Percentiles rank a stretch among this genome's conserved stretches.
Evolutionary conservation across 1,284 basidiomycete genomes (phyloP).

Genomic region (Irpex sp.): DNA sequence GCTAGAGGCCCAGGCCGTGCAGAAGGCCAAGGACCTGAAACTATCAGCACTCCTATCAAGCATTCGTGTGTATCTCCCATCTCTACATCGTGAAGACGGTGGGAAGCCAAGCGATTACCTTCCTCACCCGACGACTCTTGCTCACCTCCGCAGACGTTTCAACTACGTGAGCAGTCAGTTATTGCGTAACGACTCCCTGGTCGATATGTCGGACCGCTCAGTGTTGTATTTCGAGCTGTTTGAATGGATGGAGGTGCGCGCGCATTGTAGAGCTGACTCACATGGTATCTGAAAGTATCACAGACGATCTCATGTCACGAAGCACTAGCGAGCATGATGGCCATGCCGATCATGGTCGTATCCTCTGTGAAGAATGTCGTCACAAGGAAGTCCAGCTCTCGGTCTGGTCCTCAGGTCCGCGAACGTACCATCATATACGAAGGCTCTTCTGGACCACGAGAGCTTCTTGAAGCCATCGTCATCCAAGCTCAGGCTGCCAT

Average conservation of each 20-base stretch:
- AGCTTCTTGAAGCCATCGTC: slow-evolving; percentile 83
- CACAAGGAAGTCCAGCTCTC: slow-evolving; percentile 42
- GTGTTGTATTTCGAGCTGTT: slow-evolving; percentile 86
- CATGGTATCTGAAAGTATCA: slow-evolving; percentile 5
- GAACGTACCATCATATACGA: slow-evolving; percentile 84
- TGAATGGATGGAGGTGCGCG: slow-evolving; percentile 82
- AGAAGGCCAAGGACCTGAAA: slow-evolving; percentile 66
- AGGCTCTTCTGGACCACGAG: slow-evolving; percentile 83
- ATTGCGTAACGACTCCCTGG: slow-evolving; percentile 84
- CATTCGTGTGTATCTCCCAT: slow-evolving; percentile 78
- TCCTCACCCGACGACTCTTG: slow-evolving; percentile 84
- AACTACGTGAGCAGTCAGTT: slow-evolving; percentile 82
- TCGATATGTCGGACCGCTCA: slow-evolving; percentile 88
- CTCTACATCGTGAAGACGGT: slow-evolving; percentile 66
- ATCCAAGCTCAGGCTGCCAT: slow-evolving; percentile 87
- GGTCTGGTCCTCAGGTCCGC: slow-evolving; percentile 47
- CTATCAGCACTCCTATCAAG: slow-evolving; percentile 64
- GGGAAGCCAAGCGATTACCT: slow-evolving; percentile 82
- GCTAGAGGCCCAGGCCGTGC: slow-evolving; percentile 67
- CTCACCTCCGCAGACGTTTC: slow-evolving; percentile 85
- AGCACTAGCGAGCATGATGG: slow-evolving; percentile 89
- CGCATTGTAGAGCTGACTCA: neutral
- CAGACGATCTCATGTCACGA: slow-evolving; percentile 89
- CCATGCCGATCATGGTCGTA: slow-evolving; percentile 90
- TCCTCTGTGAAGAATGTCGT: slow-evolving; percentile 61